Evolutionary conservation across 805 yeast genomes (phyloP), one percentile per base, ranked within the genome.

Genomic region (Pichia nanzhaoensis): DNA sequence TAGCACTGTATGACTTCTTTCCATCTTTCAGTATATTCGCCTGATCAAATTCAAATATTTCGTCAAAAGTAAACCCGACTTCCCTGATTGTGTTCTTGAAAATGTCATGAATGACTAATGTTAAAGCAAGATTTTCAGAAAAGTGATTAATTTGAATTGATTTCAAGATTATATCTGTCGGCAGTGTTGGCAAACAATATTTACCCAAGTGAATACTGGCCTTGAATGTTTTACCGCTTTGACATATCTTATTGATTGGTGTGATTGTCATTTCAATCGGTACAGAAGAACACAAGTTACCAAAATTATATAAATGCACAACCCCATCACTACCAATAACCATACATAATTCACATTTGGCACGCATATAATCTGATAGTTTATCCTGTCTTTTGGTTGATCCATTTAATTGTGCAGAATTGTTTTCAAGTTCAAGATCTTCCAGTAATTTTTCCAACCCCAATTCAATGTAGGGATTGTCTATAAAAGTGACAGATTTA

Each of bases 251-350:
- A 31, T 54, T 51, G 21, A 82, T 45, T 39, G 64, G 62, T 19
- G 65, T 67, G 24, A 74, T 66, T 19, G 58, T 52, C 49, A 81
- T 66, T 30, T 72, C 67, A 44, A 73, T 73, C 21, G 88, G 87
- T 5, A 47, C 16, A 8, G 53, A 66, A 19, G 64, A 60, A 1
- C 77, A 68, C 13, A 82, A 56, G 55, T 81, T 78, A 19, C 69
- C 68, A 31, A 84, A 54, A 2, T 75, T 65, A 53, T 70, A 73
- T 0, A 78, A 55, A 2, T 66, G 64, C 2, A 73, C 66, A 1
- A 57, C 49, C 0, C 82, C 80, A 3, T 55, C 41, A 7, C 56
- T 55, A 30, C 75, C 70, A 4, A 80, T 54, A 0, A 66, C 66
- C 54, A 73, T 45, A 49, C 75, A 77, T 2, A 74, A 61, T 16